Base-by-base conservation (phyloP, 2,329 filamentous ascomycete species). In the Pseudocercospora musae region DNA sequence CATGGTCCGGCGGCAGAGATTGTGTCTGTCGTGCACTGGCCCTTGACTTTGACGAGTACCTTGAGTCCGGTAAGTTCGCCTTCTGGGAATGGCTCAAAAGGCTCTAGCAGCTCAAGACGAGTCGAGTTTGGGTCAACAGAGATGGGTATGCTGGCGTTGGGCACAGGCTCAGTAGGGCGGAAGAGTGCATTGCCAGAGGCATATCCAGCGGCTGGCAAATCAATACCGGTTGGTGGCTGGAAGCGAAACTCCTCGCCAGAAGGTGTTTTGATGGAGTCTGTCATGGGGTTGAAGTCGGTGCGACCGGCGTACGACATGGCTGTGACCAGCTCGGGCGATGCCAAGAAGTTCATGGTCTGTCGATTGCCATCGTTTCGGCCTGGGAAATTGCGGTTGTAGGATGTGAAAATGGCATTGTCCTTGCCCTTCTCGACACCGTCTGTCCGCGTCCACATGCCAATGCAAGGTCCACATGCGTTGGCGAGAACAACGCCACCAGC, bases 21-120 rank as follows among this genome's bases (percentile, higher is more conserved):
- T 71, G 95, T 98, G 79, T 99, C 95, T 48, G 95, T 99, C 61
- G 95, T 99, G 84, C 95, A 99, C 81, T 99, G 96, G 68, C 95
- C 95, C 67, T 93, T 90, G 67, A 98, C 90, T 81, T 98, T 98
- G 83, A 96, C 94, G 15, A 99, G 88, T 18, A 99, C 92, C 57
- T 88, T 88, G 53, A 99, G 86, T 27, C 86, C 87, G 46, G 84
- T 81, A 29, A 98, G 85, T 58, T 99, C 93, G 25, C 65, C 66
- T 44, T 66, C 40, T 11, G 94, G 93, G 81, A 97, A 99, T 3
- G 91, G 82, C 2, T 86, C 82, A 76, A 99, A 99, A 13, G 95
- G 94, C 60, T 97, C 92, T 49, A 99, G 87, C 49, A 96, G 82
- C 25, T 95, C 95, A 65, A 99, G 88, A 59, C 95, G 92, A 65